Evolutionary conservation across 2,329 filamentous ascomycete species (phyloP).

Genomic region (Elsinoe ampelina): DNA sequence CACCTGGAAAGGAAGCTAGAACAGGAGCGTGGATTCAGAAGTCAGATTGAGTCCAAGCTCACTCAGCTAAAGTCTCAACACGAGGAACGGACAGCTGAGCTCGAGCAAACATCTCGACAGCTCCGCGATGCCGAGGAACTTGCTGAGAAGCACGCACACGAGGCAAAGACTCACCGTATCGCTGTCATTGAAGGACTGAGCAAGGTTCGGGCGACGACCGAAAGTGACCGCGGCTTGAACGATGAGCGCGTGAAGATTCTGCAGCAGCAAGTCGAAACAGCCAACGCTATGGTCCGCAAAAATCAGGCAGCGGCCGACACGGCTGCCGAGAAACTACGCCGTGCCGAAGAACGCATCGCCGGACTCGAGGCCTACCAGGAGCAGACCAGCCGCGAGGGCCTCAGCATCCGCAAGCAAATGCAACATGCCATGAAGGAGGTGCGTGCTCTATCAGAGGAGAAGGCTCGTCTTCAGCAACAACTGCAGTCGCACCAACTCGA

Average conservation of each 20-base stretch:
- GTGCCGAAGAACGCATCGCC: slow-evolving; percentile 91
- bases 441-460: slow-evolving; percentile 69
- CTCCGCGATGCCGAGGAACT: slow-evolving; percentile 81
- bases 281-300: slow-evolving; percentile 72
- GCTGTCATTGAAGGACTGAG: slow-evolving; percentile 76
- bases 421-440: slow-evolving; percentile 76
- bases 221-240: slow-evolving; percentile 42
- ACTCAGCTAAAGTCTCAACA: slow-evolving; percentile 70
- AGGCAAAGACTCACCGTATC: slow-evolving; percentile 75
- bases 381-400: slow-evolving; percentile 85
- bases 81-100: slow-evolving; percentile 67
- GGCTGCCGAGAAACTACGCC: slow-evolving; percentile 79
- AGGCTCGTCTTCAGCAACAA: slow-evolving; percentile 72
- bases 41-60: slow-evolving; percentile 67
- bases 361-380: slow-evolving; percentile 96
- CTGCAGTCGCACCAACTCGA: slow-evolving; percentile 82
- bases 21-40: slow-evolving; percentile 69
- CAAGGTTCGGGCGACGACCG: slow-evolving; percentile 53
- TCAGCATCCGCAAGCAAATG: slow-evolving; percentile 80
- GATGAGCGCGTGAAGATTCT: slow-evolving; percentile 63
- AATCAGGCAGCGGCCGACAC: slow-evolving; percentile 82
- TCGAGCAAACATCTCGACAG: slow-evolving; percentile 63
- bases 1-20: slow-evolving; percentile 72
- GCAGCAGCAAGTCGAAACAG: slow-evolving; percentile 67
- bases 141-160: slow-evolving; percentile 74